phyloP scores from a whole-genome alignment of 768 basidiomycete genomes.

The Lactarius hengduanensis region DNA sequence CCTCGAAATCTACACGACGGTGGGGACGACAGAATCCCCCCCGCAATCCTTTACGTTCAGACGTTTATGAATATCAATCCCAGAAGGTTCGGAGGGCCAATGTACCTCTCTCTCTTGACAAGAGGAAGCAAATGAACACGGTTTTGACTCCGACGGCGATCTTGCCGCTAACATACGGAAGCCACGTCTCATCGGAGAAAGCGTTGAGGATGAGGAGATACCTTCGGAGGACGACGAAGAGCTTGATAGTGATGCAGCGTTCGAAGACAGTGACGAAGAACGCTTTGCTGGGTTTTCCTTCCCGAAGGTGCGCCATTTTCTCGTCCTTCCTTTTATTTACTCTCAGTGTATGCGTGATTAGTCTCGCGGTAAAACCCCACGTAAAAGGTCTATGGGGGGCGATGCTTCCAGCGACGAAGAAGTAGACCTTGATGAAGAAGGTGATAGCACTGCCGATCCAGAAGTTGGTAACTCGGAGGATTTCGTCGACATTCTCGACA shows the following conservation, averaged over 20 bases:
- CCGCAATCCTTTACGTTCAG: constrained; percentile 34
- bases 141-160: constrained; percentile 39
- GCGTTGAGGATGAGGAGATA: constrained; percentile 35
- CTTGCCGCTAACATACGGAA: constrained; percentile 34
- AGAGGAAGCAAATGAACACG: constrained; percentile 45
- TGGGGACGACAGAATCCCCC: constrained; percentile 33
- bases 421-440: constrained; percentile 38
- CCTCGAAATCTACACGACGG: constrained; percentile 42
- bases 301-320: constrained; percentile 34
- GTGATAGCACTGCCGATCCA: constrained; percentile 38
- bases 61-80: constrained; percentile 65
- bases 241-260: constrained; percentile 80
- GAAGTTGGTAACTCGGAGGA: constrained; percentile 36
- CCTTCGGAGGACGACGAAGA: constrained; percentile 78
- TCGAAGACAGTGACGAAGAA: constrained; percentile 82
- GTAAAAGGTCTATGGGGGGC: background rate
- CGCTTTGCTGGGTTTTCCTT: constrained; percentile 62
- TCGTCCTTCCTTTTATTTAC: constrained; percentile 9
- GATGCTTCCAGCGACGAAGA: constrained; percentile 21
- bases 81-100: constrained; percentile 51
- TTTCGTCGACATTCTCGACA: constrained; percentile 32
- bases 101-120: constrained; percentile 53
- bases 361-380: constrained; percentile 8
- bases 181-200: constrained; percentile 42
- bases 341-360: background rate